A percentile compares a stretch with the other conserved stretches of the same genome.
Evolutionary conservation across 108 stramenopile genomes (phyloP).

Genomic region (Nannochloropsis salina): DNA sequence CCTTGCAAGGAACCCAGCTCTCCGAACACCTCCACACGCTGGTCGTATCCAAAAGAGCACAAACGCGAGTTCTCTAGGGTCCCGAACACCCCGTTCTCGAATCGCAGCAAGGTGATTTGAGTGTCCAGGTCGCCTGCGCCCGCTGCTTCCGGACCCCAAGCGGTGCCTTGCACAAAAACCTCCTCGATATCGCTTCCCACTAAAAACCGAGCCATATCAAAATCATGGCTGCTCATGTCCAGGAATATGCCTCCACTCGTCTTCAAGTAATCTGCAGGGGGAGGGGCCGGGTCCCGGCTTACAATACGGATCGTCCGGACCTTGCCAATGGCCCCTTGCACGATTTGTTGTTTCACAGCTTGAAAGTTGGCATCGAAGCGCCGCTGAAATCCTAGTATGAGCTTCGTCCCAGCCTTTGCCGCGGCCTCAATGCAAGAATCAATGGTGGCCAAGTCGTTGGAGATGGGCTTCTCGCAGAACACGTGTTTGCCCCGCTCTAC

Average conservation of each 20-base stretch:
- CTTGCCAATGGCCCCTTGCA: conserved; percentile 34
- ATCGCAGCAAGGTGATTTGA: conserved; percentile 32
- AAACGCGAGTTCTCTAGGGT: conserved; percentile 42
- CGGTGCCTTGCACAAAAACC: conserved; percentile 39
- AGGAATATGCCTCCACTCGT: conserved; percentile 46
- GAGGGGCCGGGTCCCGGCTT: conserved; percentile 45
- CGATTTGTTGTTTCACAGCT: conserved; percentile 27
- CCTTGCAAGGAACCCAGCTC: conserved; percentile 32
- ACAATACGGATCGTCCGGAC: conserved; percentile 44
- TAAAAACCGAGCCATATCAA: conserved; percentile 46
- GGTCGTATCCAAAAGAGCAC: conserved; percentile 47
- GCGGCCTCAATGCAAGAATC: conserved; percentile 30
- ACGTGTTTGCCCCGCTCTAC: conserved; percentile 49
- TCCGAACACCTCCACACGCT: conserved; percentile 48
- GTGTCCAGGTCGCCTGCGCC: conserved; percentile 43
- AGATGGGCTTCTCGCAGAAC: conserved; percentile 48
- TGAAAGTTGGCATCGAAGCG: conserved; percentile 47
- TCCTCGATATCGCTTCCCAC: conserved; percentile 46
- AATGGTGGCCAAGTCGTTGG: conserved; percentile 39
- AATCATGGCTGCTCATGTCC: conserved; percentile 51
- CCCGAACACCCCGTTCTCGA: conserved; percentile 47
- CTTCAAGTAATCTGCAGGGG: conserved; percentile 44
- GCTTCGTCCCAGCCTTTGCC: conserved; percentile 38
- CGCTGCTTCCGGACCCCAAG: conserved; percentile 40
- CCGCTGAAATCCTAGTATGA: conserved; percentile 45